A percentile compares a stretch with the other conserved stretches of the same genome.
Conservation (phyloP, 306 rosid genomes). For the Geum urbanum region DNA sequence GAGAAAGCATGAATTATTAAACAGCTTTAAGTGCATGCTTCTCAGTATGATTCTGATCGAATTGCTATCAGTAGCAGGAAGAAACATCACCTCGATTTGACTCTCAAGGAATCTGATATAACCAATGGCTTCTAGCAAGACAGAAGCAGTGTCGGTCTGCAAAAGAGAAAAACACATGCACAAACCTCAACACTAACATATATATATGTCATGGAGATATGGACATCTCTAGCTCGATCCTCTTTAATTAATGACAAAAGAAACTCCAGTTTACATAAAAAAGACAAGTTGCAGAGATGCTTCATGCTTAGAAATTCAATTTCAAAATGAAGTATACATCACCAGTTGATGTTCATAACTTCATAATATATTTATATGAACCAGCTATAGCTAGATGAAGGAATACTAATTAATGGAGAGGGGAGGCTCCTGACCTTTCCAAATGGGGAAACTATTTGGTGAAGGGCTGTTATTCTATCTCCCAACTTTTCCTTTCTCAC, state of each 20-base stretch:
- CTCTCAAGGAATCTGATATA: constrained; percentile 79
- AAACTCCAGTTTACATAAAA: constrained; percentile 17
- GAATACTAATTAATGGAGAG: no score
- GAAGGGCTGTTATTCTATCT: constrained; percentile 82
- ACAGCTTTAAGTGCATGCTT: constrained; percentile 52
- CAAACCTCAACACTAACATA: constrained; percentile 15
- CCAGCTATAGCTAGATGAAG: not conserved
- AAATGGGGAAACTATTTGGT: constrained; percentile 85
- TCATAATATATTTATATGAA: not conserved
- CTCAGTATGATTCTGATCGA: constrained; percentile 25
- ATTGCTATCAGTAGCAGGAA: constrained; percentile 17
- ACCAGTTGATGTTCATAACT: not conserved
- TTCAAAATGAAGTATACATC: not conserved
- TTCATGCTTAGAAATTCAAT: not conserved
- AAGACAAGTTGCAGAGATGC: not conserved
- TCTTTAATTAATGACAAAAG: constrained; percentile 33
- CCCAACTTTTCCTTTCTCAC: constrained; percentile 92
- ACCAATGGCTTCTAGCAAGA: constrained; percentile 79
- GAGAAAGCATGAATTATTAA: constrained; percentile 29
- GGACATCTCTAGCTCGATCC: constrained; percentile 32
- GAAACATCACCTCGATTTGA: constrained; percentile 83
- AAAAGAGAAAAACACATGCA: constrained; percentile 45
- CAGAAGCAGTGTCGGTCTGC: constrained; percentile 99
- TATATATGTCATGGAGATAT: not conserved
- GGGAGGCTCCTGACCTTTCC: constrained; percentile 55